Percentiles rank a stretch among this genome's conserved stretches.
phyloP scores from a whole-genome alignment of 805 yeast genomes.

The Maudiozyma saulgeensis region DNA sequence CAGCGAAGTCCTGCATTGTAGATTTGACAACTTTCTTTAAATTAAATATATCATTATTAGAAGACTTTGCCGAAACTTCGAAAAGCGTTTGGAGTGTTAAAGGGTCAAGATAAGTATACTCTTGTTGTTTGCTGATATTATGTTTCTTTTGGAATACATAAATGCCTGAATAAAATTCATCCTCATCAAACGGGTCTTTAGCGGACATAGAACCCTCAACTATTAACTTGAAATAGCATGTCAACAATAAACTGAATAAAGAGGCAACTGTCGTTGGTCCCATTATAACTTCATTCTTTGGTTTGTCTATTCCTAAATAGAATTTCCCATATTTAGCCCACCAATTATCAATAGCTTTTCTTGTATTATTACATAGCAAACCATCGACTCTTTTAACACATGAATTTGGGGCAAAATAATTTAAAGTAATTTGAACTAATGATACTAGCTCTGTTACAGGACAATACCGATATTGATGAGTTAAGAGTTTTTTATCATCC shows the following conservation, averaged over 20 bases:
- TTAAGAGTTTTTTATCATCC: background rate
- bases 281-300: conserved; percentile 41
- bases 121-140: conserved; percentile 33
- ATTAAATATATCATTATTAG: conserved; percentile 38
- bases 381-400: conserved; percentile 69
- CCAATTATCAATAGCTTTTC: conserved; percentile 64
- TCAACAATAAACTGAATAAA: conserved; percentile 63
- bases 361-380: conserved; percentile 67
- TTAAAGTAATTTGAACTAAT: conserved; percentile 64
- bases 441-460: conserved; percentile 69
- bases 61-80: conserved; percentile 37
- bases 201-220: conserved; percentile 50
- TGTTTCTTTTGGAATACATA: conserved; percentile 70
- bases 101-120: conserved; percentile 46
- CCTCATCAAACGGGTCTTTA: conserved; percentile 76
- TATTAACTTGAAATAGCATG: conserved; percentile 57
- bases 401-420: conserved; percentile 65
- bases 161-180: conserved; percentile 55
- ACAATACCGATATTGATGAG: conserved; percentile 23
- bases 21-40: conserved; percentile 60
- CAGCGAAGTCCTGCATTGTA: conserved; percentile 58
- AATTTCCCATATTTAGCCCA: conserved; percentile 62
- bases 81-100: conserved; percentile 43
- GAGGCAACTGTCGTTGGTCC: conserved; percentile 69
- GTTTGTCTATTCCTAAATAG: conserved; percentile 23